phyloP scores from a whole-genome alignment of 179 eudicot genomes.

The Gypsophila paniculata region DNA sequence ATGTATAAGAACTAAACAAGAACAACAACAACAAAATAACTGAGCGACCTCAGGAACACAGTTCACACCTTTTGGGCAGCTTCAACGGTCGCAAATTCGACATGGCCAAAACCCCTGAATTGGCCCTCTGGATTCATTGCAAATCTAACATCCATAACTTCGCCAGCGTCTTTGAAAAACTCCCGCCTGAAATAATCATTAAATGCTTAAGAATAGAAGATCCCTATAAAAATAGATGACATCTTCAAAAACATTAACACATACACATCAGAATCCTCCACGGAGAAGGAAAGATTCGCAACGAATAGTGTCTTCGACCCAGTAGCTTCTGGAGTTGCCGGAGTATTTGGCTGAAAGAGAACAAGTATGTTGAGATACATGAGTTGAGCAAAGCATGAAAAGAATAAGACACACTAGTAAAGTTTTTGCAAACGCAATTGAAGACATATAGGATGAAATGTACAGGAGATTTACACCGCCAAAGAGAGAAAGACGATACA shows the following conservation, averaged over 20 bases:
- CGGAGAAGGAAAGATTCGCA: slow-evolving; percentile 58
- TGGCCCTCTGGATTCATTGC: slow-evolving; percentile 40
- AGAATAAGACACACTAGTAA: background rate
- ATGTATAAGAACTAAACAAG: too few species aligned
- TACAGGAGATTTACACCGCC: background rate
- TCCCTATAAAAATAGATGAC: background rate
- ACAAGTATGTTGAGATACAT: background rate
- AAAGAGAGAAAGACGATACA: background rate
- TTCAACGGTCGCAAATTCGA: slow-evolving; percentile 74
- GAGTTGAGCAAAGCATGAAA: background rate
- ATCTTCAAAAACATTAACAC: slow-evolving; percentile 20
- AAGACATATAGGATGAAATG: background rate
- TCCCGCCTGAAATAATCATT: slow-evolving; percentile 38
- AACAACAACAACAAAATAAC: background rate
- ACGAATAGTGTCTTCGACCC: slow-evolving; percentile 64
- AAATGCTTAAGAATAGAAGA: background rate
- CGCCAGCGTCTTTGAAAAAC: slow-evolving; percentile 64
- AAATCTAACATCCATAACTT: slow-evolving; percentile 66
- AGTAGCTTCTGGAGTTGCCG: slow-evolving; percentile 47
- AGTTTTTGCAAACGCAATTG: background rate
- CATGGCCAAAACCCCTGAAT: slow-evolving; percentile 84
- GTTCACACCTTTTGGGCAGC: slow-evolving; percentile 60
- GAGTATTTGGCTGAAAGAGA: slow-evolving; percentile 61
- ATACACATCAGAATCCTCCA: slow-evolving; percentile 61
- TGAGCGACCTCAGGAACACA: background rate